phyloP scores from a whole-genome alignment of 164 flowering plant species.

The Tinospora cordifolia region DNA sequence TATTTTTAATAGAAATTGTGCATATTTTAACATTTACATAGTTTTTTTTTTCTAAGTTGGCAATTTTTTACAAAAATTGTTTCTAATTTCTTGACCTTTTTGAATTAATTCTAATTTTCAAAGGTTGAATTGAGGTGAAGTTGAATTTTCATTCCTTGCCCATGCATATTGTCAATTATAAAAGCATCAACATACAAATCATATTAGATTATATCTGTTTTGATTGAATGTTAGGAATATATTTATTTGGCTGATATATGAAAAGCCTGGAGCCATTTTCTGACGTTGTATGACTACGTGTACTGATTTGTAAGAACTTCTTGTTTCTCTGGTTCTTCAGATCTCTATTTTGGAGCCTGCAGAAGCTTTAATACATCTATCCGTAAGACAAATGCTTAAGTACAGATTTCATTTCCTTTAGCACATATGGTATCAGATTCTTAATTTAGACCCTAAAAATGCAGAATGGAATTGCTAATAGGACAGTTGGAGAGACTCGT shows the following conservation, averaged over 20 bases:
- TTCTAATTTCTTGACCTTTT: too few relatives aligned
- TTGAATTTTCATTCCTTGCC: too few relatives aligned
- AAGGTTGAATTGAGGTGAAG: too few relatives aligned
- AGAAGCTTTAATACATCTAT: slow-evolving; percentile 53
- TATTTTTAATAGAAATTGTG: too few relatives aligned
- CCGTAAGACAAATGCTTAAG: slow-evolving; percentile 43
- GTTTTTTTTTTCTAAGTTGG: too few relatives aligned
- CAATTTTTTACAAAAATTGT: too few relatives aligned
- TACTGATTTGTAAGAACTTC: background rate
- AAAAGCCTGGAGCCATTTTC: background rate
- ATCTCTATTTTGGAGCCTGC: slow-evolving; percentile 37
- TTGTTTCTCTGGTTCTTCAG: slow-evolving; percentile 28
- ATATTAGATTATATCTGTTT: background rate
- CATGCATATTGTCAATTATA: background rate
- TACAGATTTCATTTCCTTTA: background rate
- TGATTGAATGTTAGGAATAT: background rate
- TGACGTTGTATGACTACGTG: background rate
- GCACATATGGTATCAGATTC: background rate
- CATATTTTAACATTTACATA: too few relatives aligned
- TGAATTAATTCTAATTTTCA: too few relatives aligned
- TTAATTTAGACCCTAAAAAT: slow-evolving; percentile 18
- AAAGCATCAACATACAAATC: background rate
- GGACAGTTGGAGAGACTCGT: slow-evolving; percentile 96
- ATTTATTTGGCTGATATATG: background rate
- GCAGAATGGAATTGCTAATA: slow-evolving; percentile 76